Evolutionary conservation across 2,329 filamentous ascomycete genomes (phyloP).

Genomic region (Cercospora nicotianae): DNA sequence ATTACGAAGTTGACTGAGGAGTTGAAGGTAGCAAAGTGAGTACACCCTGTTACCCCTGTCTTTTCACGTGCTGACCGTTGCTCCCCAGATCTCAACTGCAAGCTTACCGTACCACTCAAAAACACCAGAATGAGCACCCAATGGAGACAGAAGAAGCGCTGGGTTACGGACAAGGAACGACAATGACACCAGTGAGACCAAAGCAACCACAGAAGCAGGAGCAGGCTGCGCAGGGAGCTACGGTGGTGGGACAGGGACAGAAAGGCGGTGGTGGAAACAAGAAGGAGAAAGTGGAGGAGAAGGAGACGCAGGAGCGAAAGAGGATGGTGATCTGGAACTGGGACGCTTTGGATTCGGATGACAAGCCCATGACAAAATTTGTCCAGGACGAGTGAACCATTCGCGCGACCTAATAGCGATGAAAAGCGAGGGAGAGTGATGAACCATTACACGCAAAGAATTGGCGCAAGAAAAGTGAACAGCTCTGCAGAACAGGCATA

Average conservation of each 20-base stretch:
- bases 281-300: not conserved
- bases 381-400: no score
- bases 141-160: slow-evolving; percentile 6
- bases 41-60: no score
- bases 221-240: slow-evolving; percentile 7
- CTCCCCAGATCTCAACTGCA: not conserved
- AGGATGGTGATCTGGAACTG: no score
- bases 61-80: not conserved
- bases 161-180: slow-evolving; percentile 2
- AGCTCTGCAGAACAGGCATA: not conserved
- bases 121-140: not conserved
- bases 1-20: not conserved
- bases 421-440: no score
- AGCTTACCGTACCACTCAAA: not conserved
- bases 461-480: not conserved
- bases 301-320: no score
- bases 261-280: not conserved
- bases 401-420: no score
- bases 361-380: no score
- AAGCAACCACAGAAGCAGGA: slow-evolving; percentile 1
- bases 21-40: not conserved
- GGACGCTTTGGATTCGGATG: no score
- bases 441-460: not conserved
- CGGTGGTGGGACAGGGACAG: not conserved
- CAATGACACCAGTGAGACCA: slow-evolving; percentile 1